Percentiles rank a stretch among this genome's conserved stretches.
These are phyloP conservation scores for Acer yangbiense DNA, from an alignment of 345 rosid species.

Conservation along the genomic window DNA sequence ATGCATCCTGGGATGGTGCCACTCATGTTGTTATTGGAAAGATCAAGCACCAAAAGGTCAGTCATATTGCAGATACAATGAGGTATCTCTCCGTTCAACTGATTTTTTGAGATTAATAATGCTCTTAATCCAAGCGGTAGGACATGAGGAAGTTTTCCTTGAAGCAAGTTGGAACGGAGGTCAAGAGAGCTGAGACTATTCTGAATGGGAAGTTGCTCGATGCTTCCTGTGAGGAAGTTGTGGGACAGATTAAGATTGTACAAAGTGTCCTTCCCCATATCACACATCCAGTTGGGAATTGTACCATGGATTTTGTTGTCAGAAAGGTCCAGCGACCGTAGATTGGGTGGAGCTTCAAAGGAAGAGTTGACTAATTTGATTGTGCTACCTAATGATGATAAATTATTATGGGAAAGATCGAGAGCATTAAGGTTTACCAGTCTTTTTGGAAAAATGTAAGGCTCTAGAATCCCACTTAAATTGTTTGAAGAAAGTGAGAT, in stretches of 20 bases:
- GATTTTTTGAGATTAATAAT: too few relatives aligned
- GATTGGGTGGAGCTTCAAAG: background rate
- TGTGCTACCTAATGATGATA: background rate
- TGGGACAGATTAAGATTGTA: constrained; percentile 7
- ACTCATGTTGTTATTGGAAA: too few relatives aligned
- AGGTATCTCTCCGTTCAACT: too few relatives aligned
- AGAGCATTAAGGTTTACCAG: background rate
- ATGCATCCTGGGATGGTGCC: too few relatives aligned
- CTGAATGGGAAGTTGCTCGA: background rate
- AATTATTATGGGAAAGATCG: background rate
- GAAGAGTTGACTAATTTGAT: background rate
- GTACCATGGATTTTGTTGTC: background rate
- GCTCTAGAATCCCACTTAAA: constrained; percentile 21
- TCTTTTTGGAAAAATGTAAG: constrained; percentile 2
- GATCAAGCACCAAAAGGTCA: too few relatives aligned
- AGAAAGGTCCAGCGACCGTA: constrained; percentile 8
- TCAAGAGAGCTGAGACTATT: background rate
- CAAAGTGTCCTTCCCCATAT: background rate
- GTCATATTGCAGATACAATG: too few relatives aligned
- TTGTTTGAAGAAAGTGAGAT: constrained; percentile 16
- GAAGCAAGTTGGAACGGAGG: background rate
- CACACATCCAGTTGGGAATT: too few relatives aligned
- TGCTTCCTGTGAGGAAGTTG: constrained; percentile 8
- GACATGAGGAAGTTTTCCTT: too few relatives aligned
- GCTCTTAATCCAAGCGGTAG: too few relatives aligned